Base-by-base conservation (phyloP, 495 filamentous ascomycete species). In the Chlorociboria aeruginascens region DNA sequence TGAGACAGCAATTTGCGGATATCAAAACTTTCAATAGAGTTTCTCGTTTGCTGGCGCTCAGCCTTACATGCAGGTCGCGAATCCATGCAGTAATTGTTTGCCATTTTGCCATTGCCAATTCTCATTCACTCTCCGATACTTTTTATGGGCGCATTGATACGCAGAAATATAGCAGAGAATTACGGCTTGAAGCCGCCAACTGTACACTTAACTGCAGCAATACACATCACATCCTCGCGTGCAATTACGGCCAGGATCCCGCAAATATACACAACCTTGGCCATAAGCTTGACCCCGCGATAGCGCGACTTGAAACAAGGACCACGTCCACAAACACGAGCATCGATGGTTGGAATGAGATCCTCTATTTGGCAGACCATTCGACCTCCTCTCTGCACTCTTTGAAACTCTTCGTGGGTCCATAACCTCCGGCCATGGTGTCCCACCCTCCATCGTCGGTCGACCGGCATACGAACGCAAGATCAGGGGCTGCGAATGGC, bases 81-180 rank as follows among this genome's bases (percentile, higher is more conserved):
- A 55, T 48, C 53, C 50, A 29, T 20, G 35, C 44, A 32, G 50
- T 40, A 32, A 46, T 55, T 57, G 57, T 60, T 60, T 56, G 57
- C 54, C 57, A 48, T 47, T 47, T 51, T 52, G 38, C 37, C 49
- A 56, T 51, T 51, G 40, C 50, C 51, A 54, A 60, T 54, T 60
- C 54, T 45, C 39, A 46, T 45, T n/a, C 32, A 29, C n/a, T 48
- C 31, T 11, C 56, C 56, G 47, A 50, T 43, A 32, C 20, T 17
- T 51, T n/a, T 32, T 35, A n/a, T 30, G 32, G 13, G 25, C 51
- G 29, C 40, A 45, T 46, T 30, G 30, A 46, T 45, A 44, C 35
- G 25, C 13, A 34, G 29, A 28, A 14, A 13, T 25, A 33, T 28
- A 31, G 32, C 44, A 52, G 37, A 4, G 46, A 25, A 54, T 25